Conservation (phyloP, 2,329 filamentous ascomycete species). For the Ceratocystis harringtonii region DNA sequence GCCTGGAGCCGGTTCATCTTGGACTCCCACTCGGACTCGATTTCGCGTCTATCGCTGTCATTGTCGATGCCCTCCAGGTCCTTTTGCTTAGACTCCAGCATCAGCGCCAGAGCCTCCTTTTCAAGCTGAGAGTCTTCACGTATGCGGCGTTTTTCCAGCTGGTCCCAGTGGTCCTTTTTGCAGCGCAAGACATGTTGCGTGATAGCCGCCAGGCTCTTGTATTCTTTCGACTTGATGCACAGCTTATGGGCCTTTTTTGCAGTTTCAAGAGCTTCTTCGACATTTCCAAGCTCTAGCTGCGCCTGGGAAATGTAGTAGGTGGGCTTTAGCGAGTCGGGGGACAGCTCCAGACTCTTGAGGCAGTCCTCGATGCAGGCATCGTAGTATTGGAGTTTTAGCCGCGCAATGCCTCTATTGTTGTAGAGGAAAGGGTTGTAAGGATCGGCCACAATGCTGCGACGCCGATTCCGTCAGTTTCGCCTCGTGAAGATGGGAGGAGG, state of each 20-base stretch:
- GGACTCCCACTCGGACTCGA: conserved; percentile 32
- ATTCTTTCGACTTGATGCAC: conserved; percentile 46
- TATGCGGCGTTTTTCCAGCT: conserved; percentile 46
- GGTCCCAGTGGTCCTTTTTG: conserved; percentile 78
- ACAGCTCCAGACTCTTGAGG: conserved; percentile 54
- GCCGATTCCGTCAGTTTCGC: neutral
- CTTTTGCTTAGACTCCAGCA: conserved; percentile 33
- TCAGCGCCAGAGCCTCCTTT: conserved; percentile 38
- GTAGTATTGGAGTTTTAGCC: conserved; percentile 60
- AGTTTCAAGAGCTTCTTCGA: conserved; percentile 39
- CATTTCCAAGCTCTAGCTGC: conserved; percentile 54
- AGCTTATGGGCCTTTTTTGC: conserved; percentile 62
- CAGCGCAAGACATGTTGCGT: conserved; percentile 60
- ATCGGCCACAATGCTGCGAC: conserved; percentile 56
- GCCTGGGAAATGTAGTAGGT: conserved; percentile 74
- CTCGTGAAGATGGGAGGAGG: neutral
- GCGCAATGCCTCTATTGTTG: conserved; percentile 76
- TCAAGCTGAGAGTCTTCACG: conserved; percentile 44
- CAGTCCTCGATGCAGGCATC: conserved; percentile 66
- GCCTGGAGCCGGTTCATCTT: conserved; percentile 32
- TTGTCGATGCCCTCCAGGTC: conserved; percentile 26
- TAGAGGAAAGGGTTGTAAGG: conserved; percentile 64
- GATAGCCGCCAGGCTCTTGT: conserved; percentile 51
- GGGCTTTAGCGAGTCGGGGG: conserved; percentile 59
- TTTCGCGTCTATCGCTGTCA: conserved; percentile 34